Evolutionary conservation across 2,329 filamentous ascomycete species (phyloP), one percentile per base, ranked within the genome.

Genomic region (Aureobasidium uvarum): DNA sequence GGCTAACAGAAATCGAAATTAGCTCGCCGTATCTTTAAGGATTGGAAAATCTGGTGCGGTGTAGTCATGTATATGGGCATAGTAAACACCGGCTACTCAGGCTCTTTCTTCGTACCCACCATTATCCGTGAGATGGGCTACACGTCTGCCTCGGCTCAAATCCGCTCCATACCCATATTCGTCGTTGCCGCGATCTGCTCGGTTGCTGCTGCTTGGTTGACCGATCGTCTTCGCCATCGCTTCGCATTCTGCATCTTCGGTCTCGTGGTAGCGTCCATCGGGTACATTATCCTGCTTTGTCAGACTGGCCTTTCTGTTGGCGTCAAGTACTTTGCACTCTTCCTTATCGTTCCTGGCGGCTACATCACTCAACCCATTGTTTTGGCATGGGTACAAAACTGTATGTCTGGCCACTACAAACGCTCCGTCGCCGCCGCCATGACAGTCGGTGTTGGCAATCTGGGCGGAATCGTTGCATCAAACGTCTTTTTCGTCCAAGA

Each of bases 381-480:
- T 1, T 74, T 86, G 36, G 81, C 79, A 6, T 87, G 85, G 84
- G 75, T 86, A 20, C 79, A 79, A 64, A 85, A 86, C 71, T 83
- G 84, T 68, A 78, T 86, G 69, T 80, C 78, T 0, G 84, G 84
- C 1, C 83, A 85, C 71, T 86, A 84, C 72, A 86, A 86, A 74
- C 79, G 83, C 16, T 78, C 79, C 0, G 78, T 87, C 20, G 79
- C 80, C 3, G 78, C 82, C 28, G 84, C 83, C n/a, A 77, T 85
- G 68, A 81, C 81, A 75, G 78, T 83, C 68, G 69, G 79, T 66
- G 76, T 84, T 6, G 83, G 83, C 10, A 85, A 85, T 70, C 66
- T 79, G 5, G 80, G 77, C 0, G 83, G 82, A 2, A 80, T 84
- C 58, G 75, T 85, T 13, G 80, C 80, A 0, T 78, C 76, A 39